Evolutionary conservation across 2,329 filamentous ascomycete genomes (phyloP).

Genomic region (Allantophomopsis cytisporea): DNA sequence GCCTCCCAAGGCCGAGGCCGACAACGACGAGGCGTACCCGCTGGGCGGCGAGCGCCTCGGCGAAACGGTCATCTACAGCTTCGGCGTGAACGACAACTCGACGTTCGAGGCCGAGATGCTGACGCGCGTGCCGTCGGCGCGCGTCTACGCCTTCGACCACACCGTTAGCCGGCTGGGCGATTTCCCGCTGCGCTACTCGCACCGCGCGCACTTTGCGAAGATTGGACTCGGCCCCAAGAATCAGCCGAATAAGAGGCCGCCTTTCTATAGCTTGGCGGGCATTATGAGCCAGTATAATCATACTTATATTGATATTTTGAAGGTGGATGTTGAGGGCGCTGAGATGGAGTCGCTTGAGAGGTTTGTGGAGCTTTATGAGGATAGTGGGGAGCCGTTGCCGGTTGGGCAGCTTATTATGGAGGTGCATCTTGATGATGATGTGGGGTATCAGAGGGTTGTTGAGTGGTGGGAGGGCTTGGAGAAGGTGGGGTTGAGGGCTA

Average conservation of each 20-base stretch:
- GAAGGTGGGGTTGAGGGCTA: constrained; percentile 14
- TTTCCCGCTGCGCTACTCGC: constrained; percentile 4
- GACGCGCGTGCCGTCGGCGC: constrained; percentile 19
- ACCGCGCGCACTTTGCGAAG: constrained; percentile 20
- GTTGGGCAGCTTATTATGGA: constrained; percentile 15
- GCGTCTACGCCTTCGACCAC: constrained; percentile 26
- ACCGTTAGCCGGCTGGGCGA: constrained; percentile 20
- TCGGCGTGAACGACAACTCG: constrained; percentile 23
- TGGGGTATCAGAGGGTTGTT: constrained; percentile 10
- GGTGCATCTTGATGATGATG: constrained; percentile 12
- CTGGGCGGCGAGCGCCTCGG: too few species aligned
- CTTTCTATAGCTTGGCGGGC: constrained; percentile 21
- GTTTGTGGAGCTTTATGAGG: constrained; percentile 12
- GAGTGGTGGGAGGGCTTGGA: constrained; percentile 18
- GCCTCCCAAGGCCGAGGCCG: too few species aligned
- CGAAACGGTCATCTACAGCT: constrained; percentile 21
- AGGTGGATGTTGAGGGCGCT: constrained; percentile 24
- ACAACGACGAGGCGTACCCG: too few species aligned
- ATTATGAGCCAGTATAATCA: constrained; percentile 24
- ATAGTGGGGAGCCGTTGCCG: constrained; percentile 5
- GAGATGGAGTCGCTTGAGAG: constrained; percentile 19
- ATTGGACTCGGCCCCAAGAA: constrained; percentile 18
- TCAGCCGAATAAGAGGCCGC: constrained; percentile 13
- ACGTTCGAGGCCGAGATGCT: constrained; percentile 25
- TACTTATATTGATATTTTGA: constrained; percentile 24